A percentile compares a stretch with the other conserved stretches of the same genome.
Evolutionary conservation across 495 filamentous ascomycete genomes (phyloP).

Genomic region (Pyronema domesticum): DNA sequence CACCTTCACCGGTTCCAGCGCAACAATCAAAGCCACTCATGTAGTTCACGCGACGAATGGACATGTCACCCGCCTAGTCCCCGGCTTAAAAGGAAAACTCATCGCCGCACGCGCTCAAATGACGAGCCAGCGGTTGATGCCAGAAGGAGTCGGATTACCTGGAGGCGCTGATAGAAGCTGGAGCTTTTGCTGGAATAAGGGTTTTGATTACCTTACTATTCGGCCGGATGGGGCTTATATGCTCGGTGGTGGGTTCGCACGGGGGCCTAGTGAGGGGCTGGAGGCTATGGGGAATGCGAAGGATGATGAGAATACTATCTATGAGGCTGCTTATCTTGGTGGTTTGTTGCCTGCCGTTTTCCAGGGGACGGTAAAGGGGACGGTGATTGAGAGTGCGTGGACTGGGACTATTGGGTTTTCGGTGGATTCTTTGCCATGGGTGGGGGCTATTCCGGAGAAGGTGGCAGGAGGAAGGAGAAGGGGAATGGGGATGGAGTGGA

Average conservation of each 20-base stretch:
- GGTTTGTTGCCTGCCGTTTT: conserved; percentile 20
- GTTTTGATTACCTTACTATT: conserved; percentile 16
- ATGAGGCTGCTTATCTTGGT: conserved; percentile 17
- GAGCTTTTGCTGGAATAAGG: conserved; percentile 25
- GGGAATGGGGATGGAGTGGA: conserved; percentile 27
- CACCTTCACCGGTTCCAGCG: background rate
- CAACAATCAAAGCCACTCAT: conserved; percentile 25
- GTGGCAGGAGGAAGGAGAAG: conserved; percentile 17
- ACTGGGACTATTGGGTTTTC: conserved; percentile 32
- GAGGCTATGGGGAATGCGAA: conserved; percentile 25
- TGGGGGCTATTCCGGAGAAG: conserved; percentile 27
- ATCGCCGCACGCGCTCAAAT: conserved; percentile 34
- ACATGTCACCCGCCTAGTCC: conserved; percentile 30
- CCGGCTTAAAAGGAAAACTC: conserved; percentile 29
- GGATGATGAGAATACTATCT: conserved; percentile 23
- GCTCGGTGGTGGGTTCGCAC: conserved; percentile 27
- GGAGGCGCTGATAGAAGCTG: conserved; percentile 20
- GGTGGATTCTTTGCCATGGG: conserved; percentile 31
- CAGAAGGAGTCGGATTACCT: conserved; percentile 5
- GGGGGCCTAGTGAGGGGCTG: conserved; percentile 19
- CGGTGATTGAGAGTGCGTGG: conserved; percentile 24
- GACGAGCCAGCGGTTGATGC: conserved; percentile 26
- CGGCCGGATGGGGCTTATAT: conserved; percentile 24
- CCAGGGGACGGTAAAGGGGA: background rate
- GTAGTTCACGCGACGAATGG: conserved; percentile 36